phyloP scores from a whole-genome alignment of 345 rosid genomes.

The Gossypium herbaceum region DNA sequence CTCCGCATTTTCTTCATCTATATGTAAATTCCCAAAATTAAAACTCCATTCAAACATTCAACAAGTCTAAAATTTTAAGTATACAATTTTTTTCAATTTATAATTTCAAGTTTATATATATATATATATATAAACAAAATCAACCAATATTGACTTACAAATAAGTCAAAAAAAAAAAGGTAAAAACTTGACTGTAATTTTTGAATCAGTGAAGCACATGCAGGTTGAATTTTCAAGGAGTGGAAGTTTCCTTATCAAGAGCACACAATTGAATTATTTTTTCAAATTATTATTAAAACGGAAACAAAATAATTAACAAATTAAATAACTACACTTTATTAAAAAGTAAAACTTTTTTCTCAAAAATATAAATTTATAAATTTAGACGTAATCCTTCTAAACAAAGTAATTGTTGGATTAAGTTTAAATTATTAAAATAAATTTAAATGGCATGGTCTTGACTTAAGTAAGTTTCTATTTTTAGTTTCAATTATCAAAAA shows the following conservation, averaged over 20 bases:
- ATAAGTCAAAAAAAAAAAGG: neutral
- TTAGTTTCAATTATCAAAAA: neutral
- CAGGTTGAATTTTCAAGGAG: neutral
- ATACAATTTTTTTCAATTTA: too few relatives aligned
- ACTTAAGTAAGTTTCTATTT: neutral
- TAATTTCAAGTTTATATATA: too few relatives aligned
- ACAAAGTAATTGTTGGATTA: neutral
- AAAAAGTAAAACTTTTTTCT: too few relatives aligned
- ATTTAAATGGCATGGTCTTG: neutral
- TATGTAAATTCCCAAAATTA: too few relatives aligned
- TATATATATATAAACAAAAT: neutral
- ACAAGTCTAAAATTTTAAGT: too few relatives aligned
- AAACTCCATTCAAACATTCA: too few relatives aligned
- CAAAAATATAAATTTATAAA: neutral
- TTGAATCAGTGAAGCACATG: neutral
- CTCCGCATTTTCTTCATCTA: constrained; percentile 1
- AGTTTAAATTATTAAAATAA: neutral
- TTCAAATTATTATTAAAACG: neutral
- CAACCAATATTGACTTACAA: neutral
- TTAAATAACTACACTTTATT: too few relatives aligned
- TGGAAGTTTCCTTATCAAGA: neutral
- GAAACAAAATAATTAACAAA: too few relatives aligned
- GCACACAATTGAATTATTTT: neutral
- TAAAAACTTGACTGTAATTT: neutral
- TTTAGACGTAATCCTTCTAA: neutral